Base-by-base conservation (phyloP, 768 basidiomycete species). In the Filobasidium wieringae region DNA sequence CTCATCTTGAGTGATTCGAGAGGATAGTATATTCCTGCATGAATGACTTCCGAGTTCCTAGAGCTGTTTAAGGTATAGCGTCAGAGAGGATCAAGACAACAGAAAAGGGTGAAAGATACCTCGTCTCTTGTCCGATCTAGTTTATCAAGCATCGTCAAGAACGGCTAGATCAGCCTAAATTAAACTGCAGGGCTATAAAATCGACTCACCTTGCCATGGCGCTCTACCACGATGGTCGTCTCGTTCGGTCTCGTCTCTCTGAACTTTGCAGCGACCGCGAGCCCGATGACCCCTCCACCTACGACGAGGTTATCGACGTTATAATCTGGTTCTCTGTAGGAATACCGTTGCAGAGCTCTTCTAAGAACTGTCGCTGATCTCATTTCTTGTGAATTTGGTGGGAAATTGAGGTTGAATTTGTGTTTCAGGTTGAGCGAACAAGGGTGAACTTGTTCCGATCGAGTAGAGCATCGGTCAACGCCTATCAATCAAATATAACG, bases 41-140 rank as follows among this genome's bases (percentile, higher is more conserved):
- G 92, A 27, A 96, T 86, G 24, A 97, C 92, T 68, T 95, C 92
- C 0, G 90, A 92, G 71, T 93, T 95, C 15, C 92, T 82, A 37
- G 88, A 90, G 71, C 90, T 91, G 54, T 19, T 31, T 26, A 34
- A 37, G 56, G 49, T 19, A 29, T 39, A 41, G 51, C 41, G 53
- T 60, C n/a, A 57, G 51, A 41, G 36, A 17, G 27, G 19, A 32
- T 6, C 7, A 7, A 22, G 9, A 7, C 24, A 17, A 9, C 41
- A n/a, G 19, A 24, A 53, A 9, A 40, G 7, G 36, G 8, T 24
- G 32, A 7, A 33, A 24, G 1, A 2, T 26, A 74, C 88, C 88
- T 93, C 22, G 78, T 93, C 72, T 96, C 92, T 70, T 91, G 84
- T 1, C 92, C 92, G 40, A 68, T 61, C 67, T 72, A 58, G 39